A percentile compares a stretch with the other conserved stretches of the same genome.
phyloP scores from a whole-genome alignment of 2,329 filamentous ascomycete genomes.

The Sporothrix humicola region DNA sequence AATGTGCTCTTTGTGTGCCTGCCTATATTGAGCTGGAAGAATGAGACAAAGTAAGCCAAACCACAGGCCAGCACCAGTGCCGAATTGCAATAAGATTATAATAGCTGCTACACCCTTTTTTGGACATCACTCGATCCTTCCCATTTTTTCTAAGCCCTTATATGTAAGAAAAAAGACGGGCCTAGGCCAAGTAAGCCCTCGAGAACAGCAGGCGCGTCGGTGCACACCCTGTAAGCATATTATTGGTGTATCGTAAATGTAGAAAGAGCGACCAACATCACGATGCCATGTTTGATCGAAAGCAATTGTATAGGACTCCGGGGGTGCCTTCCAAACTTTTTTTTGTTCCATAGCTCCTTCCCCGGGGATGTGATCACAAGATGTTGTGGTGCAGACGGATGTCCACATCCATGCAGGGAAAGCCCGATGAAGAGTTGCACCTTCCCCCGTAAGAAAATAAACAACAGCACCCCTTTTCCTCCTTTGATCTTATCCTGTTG shows the following conservation, averaged over 20 bases:
- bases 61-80: neutral
- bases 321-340: neutral
- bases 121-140: conserved; percentile 17
- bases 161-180: neutral
- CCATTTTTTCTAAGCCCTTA: neutral
- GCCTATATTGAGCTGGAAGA: neutral
- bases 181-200: neutral
- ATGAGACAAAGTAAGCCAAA: neutral
- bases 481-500: neutral
- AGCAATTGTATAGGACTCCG: neutral
- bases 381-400: neutral
- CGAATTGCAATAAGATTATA: neutral
- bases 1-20: neutral
- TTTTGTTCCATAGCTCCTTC: neutral
- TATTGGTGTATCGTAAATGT: too few species aligned
- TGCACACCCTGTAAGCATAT: neutral
- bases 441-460: conserved; percentile 3
- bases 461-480: neutral
- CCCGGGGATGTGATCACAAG: neutral
- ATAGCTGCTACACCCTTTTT: neutral
- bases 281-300: neutral
- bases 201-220: neutral
- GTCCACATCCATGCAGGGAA: neutral
- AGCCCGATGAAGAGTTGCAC: neutral
- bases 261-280: neutral